Evolutionary conservation across 1,284 basidiomycete species (phyloP), one percentile per base, ranked within the genome.

Genomic region (Heterobasidion irregulare): DNA sequence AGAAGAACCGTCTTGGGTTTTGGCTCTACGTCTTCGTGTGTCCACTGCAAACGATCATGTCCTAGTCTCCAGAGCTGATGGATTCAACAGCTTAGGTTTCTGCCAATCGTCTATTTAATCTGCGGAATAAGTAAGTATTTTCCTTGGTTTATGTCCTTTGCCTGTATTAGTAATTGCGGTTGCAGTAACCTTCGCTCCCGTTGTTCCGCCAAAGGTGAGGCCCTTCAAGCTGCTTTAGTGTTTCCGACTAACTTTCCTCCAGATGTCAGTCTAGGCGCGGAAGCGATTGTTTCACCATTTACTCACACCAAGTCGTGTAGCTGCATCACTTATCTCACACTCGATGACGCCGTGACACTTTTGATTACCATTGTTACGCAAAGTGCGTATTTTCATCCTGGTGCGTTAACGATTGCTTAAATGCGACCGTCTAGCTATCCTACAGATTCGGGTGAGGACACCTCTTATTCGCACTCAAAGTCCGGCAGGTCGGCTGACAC

Each of bases 1-100:
- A 53, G 41, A 61, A 59, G 56, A 56, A 52, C 41, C 59, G 56
- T 19, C 59, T 59, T 45, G 56, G 57, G 3, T 63, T 63, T 16
- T 63, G 55, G 50, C 53, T 66, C 6, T 66, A 64, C 47, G 19
- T 62, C 18, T 62, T 66, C 49, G 65, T 65, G 51, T 41, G 64
- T 60, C n/a, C 16, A 15, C 7, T 34, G 12, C 13, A 7, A 33
- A 26, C 26, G 26, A 26, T 26, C 26, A 26, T 5, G 26, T 5
- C 26, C 26, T 5, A 26, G 26, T 26, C 26, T 26, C 26, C 5
- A 26, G 26, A 26, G 26, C 15, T n/a, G 12, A 32, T 6, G 7
- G n/a, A 15, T 15, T n/a, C 18, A 4, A 12, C 51, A 64, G 63
- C 63, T 63, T 34, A 49, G 62, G 13, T 58, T 63, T 45, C 60